phyloP scores from a whole-genome alignment of 139 green algal genomes.

The Chlamydomonas applanata region DNA sequence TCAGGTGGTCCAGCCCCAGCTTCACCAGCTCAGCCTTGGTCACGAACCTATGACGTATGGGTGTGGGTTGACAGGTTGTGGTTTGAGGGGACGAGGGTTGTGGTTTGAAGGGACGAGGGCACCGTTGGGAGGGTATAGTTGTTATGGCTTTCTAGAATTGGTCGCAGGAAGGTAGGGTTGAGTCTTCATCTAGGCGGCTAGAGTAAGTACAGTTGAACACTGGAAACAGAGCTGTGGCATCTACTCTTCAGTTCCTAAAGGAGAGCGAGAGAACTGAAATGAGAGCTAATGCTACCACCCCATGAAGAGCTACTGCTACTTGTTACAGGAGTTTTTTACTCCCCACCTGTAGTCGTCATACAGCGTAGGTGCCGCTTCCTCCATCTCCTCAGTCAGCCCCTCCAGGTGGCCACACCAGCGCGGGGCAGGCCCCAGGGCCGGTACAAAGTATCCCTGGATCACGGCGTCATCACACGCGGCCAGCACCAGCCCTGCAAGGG shows the following conservation, averaged over 20 bases:
- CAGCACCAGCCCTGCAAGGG: constrained; percentile 36
- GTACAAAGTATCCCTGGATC: constrained; percentile 86
- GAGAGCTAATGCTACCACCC: no score
- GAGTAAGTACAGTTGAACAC: no score
- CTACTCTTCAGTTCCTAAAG: no score
- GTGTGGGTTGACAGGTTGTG: not conserved
- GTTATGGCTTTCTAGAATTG: not conserved
- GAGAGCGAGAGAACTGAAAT: no score
- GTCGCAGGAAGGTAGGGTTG: not conserved
- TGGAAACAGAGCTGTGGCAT: no score
- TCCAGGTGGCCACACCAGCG: constrained; percentile 96
- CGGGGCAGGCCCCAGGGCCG: constrained; percentile 87
- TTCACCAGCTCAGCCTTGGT: constrained; percentile 74
- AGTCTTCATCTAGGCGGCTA: no score
- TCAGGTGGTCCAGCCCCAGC: constrained; percentile 85
- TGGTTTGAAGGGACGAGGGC: not conserved
- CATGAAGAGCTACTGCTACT: no score
- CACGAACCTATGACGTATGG: constrained; percentile 67
- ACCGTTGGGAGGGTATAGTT: not conserved
- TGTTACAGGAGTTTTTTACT: no score
- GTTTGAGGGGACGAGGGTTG: constrained; percentile 7
- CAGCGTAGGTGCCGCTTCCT: constrained; percentile 77
- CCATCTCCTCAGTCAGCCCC: constrained; percentile 94
- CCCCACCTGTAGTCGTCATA: constrained; percentile 96
- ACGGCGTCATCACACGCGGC: constrained; percentile 23